Conservation (phyloP, 2,329 filamentous ascomycete species). For the Botrytis aclada region DNA sequence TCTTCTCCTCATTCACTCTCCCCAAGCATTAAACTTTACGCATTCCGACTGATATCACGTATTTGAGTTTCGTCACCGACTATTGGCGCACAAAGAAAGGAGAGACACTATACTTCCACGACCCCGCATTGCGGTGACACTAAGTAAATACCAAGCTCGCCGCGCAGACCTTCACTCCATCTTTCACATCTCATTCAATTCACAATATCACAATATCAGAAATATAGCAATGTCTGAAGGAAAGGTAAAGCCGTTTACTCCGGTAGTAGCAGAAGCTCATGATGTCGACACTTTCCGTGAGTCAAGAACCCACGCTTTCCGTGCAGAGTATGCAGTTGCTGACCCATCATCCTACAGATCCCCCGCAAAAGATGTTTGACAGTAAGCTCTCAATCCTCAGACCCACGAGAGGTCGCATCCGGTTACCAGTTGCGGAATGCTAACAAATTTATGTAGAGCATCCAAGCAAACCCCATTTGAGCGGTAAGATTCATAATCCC, state of each 20-base stretch:
- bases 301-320: slow-evolving; percentile 32
- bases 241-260: slow-evolving; percentile 40
- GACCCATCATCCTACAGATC: slow-evolving; percentile 45
- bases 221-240: slow-evolving; percentile 45
- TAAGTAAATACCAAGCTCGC: neutral
- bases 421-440: slow-evolving; percentile 28
- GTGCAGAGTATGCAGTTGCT: slow-evolving; percentile 18
- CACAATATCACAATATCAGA: neutral
- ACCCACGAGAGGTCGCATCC: slow-evolving; percentile 2
- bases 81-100: slow-evolving; percentile 1
- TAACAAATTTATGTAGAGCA: slow-evolving; percentile 52
- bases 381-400: slow-evolving; percentile 48
- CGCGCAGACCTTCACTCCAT: neutral
- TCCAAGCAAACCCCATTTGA: slow-evolving; percentile 65
- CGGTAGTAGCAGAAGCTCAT: slow-evolving; percentile 72
- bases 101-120: neutral
- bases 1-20: neutral
- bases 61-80: neutral
- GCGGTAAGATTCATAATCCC: slow-evolving; percentile 48
- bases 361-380: slow-evolving; percentile 63
- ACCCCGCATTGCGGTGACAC: neutral
- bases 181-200: neutral
- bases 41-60: neutral
- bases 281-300: slow-evolving; percentile 71
- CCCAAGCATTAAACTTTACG: neutral